A percentile compares a stretch with the other conserved stretches of the same genome.
Evolutionary conservation across 2,329 filamentous ascomycete species (phyloP).

Genomic region (Diaporthe humulicola): DNA sequence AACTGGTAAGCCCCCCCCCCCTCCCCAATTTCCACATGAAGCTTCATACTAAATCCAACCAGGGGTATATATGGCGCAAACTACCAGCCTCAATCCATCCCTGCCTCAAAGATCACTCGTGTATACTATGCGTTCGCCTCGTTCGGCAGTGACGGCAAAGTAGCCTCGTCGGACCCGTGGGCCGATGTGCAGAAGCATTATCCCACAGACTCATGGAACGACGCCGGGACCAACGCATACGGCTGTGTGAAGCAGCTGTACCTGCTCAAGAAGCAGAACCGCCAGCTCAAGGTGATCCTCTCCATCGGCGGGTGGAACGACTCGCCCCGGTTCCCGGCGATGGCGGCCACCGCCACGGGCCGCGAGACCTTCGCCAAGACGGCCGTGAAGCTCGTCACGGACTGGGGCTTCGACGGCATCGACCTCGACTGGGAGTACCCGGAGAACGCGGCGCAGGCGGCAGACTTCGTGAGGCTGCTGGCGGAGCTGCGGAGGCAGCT

Average conservation of each 20-base stretch:
- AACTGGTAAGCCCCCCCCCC: slow-evolving; percentile 61
- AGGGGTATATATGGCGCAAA: slow-evolving; percentile 59
- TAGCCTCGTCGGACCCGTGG: slow-evolving; percentile 71
- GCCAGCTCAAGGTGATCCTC: slow-evolving; percentile 82
- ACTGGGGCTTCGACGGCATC: slow-evolving; percentile 72
- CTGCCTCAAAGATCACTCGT: slow-evolving; percentile 78
- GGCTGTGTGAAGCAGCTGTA: slow-evolving; percentile 84
- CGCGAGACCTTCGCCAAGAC: slow-evolving; percentile 76
- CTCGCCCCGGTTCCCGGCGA: slow-evolving; percentile 75
- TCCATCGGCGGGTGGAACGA: slow-evolving; percentile 88
- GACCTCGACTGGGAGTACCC: slow-evolving; percentile 72
- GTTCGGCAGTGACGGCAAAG: slow-evolving; percentile 59
- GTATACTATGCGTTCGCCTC: slow-evolving; percentile 73
- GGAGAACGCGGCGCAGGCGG: slow-evolving; percentile 45
- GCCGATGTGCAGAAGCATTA: slow-evolving; percentile 79
- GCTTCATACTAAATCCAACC: not conserved
- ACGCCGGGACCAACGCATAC: slow-evolving; percentile 73
- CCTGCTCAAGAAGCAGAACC: slow-evolving; percentile 80
- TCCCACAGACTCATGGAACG: slow-evolving; percentile 72
- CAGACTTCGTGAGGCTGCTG: slow-evolving; percentile 57
- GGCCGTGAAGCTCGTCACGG: slow-evolving; percentile 77
- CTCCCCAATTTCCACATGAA: not conserved
- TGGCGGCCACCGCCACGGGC: slow-evolving; percentile 72
- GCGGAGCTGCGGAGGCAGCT: slow-evolving; percentile 56
- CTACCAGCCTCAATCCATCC: slow-evolving; percentile 76